Conservation (phyloP, 1,284 basidiomycete genomes). For the Tylopilus sp. region DNA sequence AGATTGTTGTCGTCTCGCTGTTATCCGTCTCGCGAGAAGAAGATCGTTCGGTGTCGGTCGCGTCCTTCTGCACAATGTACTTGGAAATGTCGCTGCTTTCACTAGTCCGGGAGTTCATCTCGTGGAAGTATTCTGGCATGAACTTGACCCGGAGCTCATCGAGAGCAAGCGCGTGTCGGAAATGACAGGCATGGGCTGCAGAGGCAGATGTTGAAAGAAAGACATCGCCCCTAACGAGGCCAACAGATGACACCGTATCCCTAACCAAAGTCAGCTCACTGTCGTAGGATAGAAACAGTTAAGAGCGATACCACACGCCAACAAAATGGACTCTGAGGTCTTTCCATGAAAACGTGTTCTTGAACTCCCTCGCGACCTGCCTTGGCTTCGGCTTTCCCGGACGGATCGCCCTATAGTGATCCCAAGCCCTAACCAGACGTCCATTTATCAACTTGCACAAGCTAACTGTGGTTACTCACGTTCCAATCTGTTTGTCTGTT, state of each 20-base stretch:
- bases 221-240: background rate
- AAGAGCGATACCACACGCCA: conserved; percentile 38
- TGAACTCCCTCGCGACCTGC: conserved; percentile 33
- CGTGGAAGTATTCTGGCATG: conserved; percentile 39
- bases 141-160: conserved; percentile 44
- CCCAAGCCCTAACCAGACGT: conserved; percentile 36
- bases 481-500: conserved; percentile 15
- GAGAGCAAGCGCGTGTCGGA: conserved; percentile 43
- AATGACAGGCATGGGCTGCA: conserved; percentile 32
- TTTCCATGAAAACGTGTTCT: conserved; percentile 38
- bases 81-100: background rate
- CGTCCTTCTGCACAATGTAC: background rate
- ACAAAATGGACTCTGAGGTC: conserved; percentile 39
- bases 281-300: background rate
- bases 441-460: background rate
- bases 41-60: background rate
- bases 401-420: conserved; percentile 33
- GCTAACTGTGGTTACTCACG: background rate
- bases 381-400: conserved; percentile 11
- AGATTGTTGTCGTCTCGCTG: background rate
- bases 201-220: conserved; percentile 27
- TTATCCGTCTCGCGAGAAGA: background rate
- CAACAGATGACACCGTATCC: background rate
- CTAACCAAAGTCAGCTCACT: background rate
- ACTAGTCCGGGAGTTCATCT: conserved; percentile 21